These are phyloP conservation scores for Globisporangium nagaii DNA, from an alignment of 352 stramenopile genomes.

Conservation along the genomic window DNA sequence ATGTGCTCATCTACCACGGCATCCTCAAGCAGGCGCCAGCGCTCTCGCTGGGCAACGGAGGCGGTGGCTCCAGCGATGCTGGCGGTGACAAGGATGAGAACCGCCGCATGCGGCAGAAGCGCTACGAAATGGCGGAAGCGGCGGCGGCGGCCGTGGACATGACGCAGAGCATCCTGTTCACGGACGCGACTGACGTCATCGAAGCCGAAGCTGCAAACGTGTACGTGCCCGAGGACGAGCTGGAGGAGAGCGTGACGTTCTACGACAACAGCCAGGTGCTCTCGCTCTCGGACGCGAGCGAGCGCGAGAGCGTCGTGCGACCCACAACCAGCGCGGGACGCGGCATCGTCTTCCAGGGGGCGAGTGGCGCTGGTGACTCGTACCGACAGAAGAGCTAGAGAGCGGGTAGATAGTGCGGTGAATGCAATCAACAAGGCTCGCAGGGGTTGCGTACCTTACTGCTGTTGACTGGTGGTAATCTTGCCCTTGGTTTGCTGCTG, in stretches of 20 bases:
- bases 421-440: too few relatives aligned
- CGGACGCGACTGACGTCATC: constrained; percentile 53
- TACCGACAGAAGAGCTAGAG: too few relatives aligned
- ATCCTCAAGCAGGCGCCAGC: constrained; percentile 36
- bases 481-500: constrained; percentile 15
- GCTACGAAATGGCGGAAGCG: constrained; percentile 40
- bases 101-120: constrained; percentile 29
- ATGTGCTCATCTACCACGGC: constrained; percentile 74
- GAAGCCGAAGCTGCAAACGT: constrained; percentile 46
- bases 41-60: constrained; percentile 20
- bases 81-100: constrained; percentile 19
- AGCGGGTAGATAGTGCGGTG: not conserved
- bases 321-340: constrained; percentile 45
- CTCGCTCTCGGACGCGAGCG: constrained; percentile 46
- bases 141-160: constrained; percentile 41
- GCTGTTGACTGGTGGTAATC: constrained; percentile 1
- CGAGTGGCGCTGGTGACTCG: not conserved
- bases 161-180: constrained; percentile 73
- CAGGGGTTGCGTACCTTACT: too few relatives aligned
- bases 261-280: constrained; percentile 72
- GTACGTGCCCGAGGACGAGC: constrained; percentile 53
- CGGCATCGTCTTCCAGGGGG: constrained; percentile 1
- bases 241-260: constrained; percentile 63
- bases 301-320: constrained; percentile 29
- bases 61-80: constrained; percentile 4